Evolutionary conservation across 2,329 filamentous ascomycete genomes (phyloP), one percentile per base, ranked within the genome.

Genomic region (Talaromyces sp.): DNA sequence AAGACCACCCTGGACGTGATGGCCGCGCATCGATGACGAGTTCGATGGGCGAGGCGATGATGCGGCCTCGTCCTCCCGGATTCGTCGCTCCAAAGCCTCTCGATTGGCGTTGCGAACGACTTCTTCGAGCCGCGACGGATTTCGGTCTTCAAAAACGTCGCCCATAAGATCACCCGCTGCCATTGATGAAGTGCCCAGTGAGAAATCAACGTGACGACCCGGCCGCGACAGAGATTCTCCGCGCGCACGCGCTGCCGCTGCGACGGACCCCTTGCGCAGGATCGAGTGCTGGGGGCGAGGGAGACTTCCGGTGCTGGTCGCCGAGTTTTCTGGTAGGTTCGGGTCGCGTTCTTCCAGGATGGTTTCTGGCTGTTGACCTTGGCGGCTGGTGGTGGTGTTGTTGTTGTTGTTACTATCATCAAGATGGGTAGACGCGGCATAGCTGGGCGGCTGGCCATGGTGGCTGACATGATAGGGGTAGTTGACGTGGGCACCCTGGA

Each of bases 151-250:
- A 68, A 85, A 87, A 0, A 89, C 83, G 66, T 90, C 88, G 52
- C 84, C 85, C 62, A 83, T 81, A 51, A 85, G 75, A 64, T 88
- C 85, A 32, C 78, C 79, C 1, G 82, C 79, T 3, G 80, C 80
- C 46, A 87, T 77, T 51, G 83, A 80, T 35, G 77, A 80, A 81
- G 88, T 88, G 31, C 88, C 88, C 2, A 89, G 78, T 1, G 86
- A 89, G 72, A 90, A 90, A 69, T 90, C 88, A 31, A 89, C 86
- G 29, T 86, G 84, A 58, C 84, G 85, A 77, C 85, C 84, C 10
- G 80, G 76, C 17, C 59, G 59, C 0, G 82, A 79, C 9, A 85
- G 73, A 0, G 85, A 84, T 64, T 88, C 84, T 32, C 81, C 81
- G 9, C 84, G 81, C 38, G 77, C 71, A 11, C 84, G 79, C n/a